Percentiles rank a stretch among this genome's conserved stretches.
Evolutionary conservation across 371 early-diverging fungal genomes (phyloP).

Genomic region (Conidiobolus coronatus): DNA sequence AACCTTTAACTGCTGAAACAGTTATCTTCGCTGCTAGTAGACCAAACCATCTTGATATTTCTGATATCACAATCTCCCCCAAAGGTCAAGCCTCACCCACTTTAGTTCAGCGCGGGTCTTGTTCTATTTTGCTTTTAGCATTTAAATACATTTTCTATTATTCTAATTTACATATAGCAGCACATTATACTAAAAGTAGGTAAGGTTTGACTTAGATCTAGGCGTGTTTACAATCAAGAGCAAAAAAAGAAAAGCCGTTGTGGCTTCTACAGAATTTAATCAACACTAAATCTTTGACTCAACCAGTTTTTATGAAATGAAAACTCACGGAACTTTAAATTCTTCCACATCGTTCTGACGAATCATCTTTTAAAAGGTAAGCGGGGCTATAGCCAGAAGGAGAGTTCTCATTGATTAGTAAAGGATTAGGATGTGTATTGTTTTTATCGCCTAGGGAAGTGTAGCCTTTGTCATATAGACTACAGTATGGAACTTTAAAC

Average conservation of each 20-base stretch:
- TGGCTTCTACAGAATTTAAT: no score
- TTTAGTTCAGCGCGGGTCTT: conserved; percentile 12
- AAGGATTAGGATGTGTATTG: conserved; percentile 72
- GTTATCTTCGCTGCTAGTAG: conserved; percentile 64
- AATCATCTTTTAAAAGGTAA: conserved; percentile 33
- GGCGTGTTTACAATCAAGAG: no score
- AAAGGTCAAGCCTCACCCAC: conserved; percentile 47
- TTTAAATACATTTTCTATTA: no score
- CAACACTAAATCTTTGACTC: no score
- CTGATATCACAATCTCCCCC: conserved; percentile 51
- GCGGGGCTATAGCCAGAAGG: conserved; percentile 43
- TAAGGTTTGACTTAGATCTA: no score
- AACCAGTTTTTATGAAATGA: no score
- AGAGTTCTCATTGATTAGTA: conserved; percentile 12
- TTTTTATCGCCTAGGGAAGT: conserved; percentile 81
- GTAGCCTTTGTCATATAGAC: conserved; percentile 77
- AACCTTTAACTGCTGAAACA: conserved; percentile 20
- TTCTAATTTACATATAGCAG: no score
- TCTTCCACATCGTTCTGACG: conserved; percentile 52
- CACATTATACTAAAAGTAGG: no score
- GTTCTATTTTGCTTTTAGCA: no score
- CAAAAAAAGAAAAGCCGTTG: no score
- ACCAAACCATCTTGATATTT: conserved; percentile 62
- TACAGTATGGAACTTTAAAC: conserved; percentile 65
- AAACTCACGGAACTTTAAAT: no score